phyloP scores from a whole-genome alignment of 2,329 filamentous ascomycete genomes.

The Dothistroma septosporum region DNA sequence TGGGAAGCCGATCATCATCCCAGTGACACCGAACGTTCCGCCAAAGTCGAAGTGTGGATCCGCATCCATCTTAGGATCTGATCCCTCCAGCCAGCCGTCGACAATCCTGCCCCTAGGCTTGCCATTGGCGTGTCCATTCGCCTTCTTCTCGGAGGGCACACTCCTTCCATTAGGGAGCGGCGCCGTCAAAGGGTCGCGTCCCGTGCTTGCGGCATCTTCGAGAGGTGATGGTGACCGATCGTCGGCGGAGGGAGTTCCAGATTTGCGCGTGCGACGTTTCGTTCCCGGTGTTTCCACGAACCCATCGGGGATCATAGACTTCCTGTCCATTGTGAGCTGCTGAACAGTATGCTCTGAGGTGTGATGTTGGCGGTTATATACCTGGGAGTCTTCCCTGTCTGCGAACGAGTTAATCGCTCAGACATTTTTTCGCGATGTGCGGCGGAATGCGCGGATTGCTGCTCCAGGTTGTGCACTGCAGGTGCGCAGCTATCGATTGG shows the following conservation, averaged over 20 bases:
- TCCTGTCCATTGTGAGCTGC: slow-evolving; percentile 20
- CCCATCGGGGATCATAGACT: slow-evolving; percentile 41
- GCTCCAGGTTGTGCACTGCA: neutral
- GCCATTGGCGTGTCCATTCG: slow-evolving; percentile 37
- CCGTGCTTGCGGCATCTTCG: slow-evolving; percentile 21
- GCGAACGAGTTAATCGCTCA: slow-evolving; percentile 41
- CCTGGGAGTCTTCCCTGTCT: slow-evolving; percentile 48
- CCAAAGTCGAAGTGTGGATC: slow-evolving; percentile 73
- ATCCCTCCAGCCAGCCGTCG: slow-evolving; percentile 36
- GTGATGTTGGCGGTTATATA: slow-evolving; percentile 27
- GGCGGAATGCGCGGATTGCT: slow-evolving; percentile 6
- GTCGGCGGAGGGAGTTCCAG: slow-evolving; percentile 29
- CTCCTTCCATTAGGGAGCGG: slow-evolving; percentile 7
- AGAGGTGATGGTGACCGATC: slow-evolving; percentile 37
- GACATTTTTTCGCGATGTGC: slow-evolving; percentile 13
- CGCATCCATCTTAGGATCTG: slow-evolving; percentile 41
- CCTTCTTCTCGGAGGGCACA: slow-evolving; percentile 11
- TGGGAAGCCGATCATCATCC: slow-evolving; percentile 93
- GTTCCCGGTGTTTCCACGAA: slow-evolving; percentile 49
- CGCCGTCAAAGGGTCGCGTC: slow-evolving; percentile 11
- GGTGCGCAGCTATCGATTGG: neutral
- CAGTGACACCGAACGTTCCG: slow-evolving; percentile 70
- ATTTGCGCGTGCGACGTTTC: slow-evolving; percentile 43
- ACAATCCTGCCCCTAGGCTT: slow-evolving; percentile 35
- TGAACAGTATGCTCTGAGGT: neutral